phyloP scores from a whole-genome alignment of 495 filamentous ascomycete species.

The Penicillium riverlandense region DNA sequence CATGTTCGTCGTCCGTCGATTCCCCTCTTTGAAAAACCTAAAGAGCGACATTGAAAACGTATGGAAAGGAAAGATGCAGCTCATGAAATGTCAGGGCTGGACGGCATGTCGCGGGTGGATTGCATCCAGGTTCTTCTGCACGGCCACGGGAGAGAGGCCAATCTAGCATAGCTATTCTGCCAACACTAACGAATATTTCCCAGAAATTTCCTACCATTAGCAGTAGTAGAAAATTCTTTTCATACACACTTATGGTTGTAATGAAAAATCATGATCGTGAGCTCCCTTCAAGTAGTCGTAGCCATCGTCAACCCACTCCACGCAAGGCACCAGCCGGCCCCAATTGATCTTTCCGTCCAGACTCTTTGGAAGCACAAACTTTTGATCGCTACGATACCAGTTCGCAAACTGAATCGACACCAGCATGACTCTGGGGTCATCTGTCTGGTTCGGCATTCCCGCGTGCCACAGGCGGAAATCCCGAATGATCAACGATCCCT shows the following conservation, averaged over 20 bases:
- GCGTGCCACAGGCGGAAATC: slow-evolving; percentile 40
- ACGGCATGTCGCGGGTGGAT: slow-evolving; percentile 2
- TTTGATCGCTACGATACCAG: slow-evolving; percentile 20
- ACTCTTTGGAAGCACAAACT: slow-evolving; percentile 10
- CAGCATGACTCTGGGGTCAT: slow-evolving; percentile 35
- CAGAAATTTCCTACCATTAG: not conserved
- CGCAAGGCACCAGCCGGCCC: slow-evolving; percentile 7
- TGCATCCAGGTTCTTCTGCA: slow-evolving; percentile 9
- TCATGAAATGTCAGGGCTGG: not conserved
- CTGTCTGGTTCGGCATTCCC: slow-evolving; percentile 35
- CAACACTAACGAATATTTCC: too few species aligned
- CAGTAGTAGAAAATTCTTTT: not conserved
- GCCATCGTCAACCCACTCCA: slow-evolving; percentile 19
- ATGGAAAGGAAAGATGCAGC: not conserved
- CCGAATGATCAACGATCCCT: slow-evolving; percentile 32
- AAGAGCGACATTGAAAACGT: not conserved
- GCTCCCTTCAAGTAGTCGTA: slow-evolving; percentile 21
- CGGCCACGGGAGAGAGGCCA: not conserved
- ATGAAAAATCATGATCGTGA: slow-evolving; percentile 23
- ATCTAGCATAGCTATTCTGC: not conserved
- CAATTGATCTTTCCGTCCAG: slow-evolving; percentile 13
- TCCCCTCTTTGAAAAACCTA: not conserved
- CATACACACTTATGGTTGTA: slow-evolving; percentile 1
- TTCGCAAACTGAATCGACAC: slow-evolving; percentile 23
- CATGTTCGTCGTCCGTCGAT: not conserved